Conservation (phyloP, 208 protist genomes). For the Crithidia fasciculata region DNA sequence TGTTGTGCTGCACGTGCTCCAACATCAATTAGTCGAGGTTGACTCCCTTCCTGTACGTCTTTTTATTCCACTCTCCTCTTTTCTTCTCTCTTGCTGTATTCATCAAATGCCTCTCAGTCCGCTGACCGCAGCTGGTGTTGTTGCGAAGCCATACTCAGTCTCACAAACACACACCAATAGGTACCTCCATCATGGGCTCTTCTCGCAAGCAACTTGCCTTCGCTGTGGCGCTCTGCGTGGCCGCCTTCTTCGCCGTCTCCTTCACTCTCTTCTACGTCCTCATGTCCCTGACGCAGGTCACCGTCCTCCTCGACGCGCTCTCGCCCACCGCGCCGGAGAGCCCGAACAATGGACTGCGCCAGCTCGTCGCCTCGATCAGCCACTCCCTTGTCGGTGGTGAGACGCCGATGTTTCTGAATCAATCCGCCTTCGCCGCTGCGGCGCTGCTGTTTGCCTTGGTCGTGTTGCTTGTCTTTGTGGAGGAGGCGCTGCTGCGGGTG, state of each 20-base stretch:
- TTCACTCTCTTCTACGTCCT: constrained; percentile 16
- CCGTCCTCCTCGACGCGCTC: neutral
- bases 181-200: neutral
- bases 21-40: too few species aligned
- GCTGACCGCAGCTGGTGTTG: neutral
- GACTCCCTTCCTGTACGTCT: too few species aligned
- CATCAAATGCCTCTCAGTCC: too few species aligned
- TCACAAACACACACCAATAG: neutral
- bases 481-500: constrained; percentile 42
- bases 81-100: too few species aligned
- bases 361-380: constrained; percentile 2
- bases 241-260: constrained; percentile 14
- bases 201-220: constrained; percentile 4
- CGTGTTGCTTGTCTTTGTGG: constrained; percentile 51
- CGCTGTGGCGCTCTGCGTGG: constrained; percentile 11
- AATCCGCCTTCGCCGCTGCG: constrained; percentile 28
- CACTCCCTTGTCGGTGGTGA: constrained; percentile 9
- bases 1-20: too few species aligned
- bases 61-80: too few species aligned
- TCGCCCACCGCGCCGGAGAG: neutral
- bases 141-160: neutral
- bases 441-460: constrained; percentile 42
- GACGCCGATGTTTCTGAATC: constrained; percentile 19
- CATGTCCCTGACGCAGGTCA: constrained; percentile 12
- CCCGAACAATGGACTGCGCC: neutral